Evolutionary conservation across 2,329 filamentous ascomycete species (phyloP), one percentile per base, ranked within the genome.

Genomic region (Hypoxylon sp.): DNA sequence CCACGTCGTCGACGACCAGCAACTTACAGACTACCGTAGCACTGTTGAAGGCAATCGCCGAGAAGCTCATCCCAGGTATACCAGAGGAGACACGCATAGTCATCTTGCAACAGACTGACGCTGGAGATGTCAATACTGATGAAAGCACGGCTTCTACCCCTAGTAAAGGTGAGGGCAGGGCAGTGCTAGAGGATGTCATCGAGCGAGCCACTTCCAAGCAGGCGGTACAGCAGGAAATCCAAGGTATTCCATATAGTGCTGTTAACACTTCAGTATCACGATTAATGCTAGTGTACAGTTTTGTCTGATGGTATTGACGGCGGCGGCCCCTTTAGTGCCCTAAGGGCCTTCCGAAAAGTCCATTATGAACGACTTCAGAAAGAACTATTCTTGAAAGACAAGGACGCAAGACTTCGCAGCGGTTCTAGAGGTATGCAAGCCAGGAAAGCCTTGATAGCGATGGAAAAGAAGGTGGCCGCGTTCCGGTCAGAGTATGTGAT

Each of bases 51-150:
- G 91, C 92, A 1, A 88, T 96, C 68, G 89, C 88, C 4, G 88
- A 93, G 64, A 92, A 92, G 71, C 82, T 93, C 32, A 90, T 96
- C 15, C 91, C 92, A 0, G 92, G 91, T 0, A 89, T 93, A 39
- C 87, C 89, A 0, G 84, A 89, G 68, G 80, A 85, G 28, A 87
- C 88, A 0, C 83, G 88, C 20, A 84, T 92, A 44, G 84, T 89
- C 0, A 86, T 93, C 48, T 75, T 93, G 11, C 90, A 92, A 68
- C 91, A 93, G 77, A 91, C 87, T 0, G 79, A 79, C 6, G 77
- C 82, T 13, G 76, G 74, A 2, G 74, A 79, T 10, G 60, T 64
- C 22, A 70, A 73, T 20, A 56, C 68, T 10, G 71, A 76, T 67
- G 73, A 68, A 62, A 74, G 47, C n/a, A 56, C 70, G 4, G 63